Percentiles rank a stretch among this genome's conserved stretches.
phyloP scores from a whole-genome alignment of 805 yeast genomes.

The Teunomyces panamensis region DNA sequence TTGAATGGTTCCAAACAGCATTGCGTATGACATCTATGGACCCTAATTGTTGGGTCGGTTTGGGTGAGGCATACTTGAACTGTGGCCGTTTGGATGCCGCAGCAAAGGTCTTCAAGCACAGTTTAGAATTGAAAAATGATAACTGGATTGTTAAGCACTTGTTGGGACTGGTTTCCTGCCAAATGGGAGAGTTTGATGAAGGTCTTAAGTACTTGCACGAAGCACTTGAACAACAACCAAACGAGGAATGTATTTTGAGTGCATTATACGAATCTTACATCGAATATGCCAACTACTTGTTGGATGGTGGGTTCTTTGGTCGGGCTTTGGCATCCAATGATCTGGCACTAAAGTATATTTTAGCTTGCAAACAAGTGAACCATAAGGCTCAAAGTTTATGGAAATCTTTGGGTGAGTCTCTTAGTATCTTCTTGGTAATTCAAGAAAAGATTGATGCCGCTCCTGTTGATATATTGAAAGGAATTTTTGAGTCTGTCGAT shows the following conservation, averaged over 20 bases:
- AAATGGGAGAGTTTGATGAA: conserved; percentile 61
- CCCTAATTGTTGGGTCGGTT: conserved; percentile 82
- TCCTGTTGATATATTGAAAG: conserved; percentile 36
- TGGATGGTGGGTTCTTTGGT: conserved; percentile 61
- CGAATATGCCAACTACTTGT: conserved; percentile 49
- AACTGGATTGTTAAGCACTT: conserved; percentile 66
- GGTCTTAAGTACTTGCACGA: conserved; percentile 49
- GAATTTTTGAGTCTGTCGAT: conserved; percentile 17
- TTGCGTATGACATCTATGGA: conserved; percentile 67
- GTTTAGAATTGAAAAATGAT: conserved; percentile 49
- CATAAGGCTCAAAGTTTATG: conserved; percentile 54
- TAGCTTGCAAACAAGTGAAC: conserved; percentile 34
- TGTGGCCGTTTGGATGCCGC: conserved; percentile 90
- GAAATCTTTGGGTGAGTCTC: conserved; percentile 60
- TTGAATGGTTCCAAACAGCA: conserved; percentile 86
- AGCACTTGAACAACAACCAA: conserved; percentile 42
- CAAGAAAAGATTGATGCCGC: conserved; percentile 51
- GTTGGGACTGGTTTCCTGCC: conserved; percentile 62
- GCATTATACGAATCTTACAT: conserved; percentile 58
- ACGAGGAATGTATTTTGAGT: conserved; percentile 46
- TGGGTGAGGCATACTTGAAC: conserved; percentile 92
- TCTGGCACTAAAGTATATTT: conserved; percentile 45
- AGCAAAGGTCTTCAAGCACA: conserved; percentile 71
- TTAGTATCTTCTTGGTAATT: conserved; percentile 51
- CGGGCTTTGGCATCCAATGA: conserved; percentile 53